Evolutionary conservation across 305 asterid species (phyloP), one percentile per base, ranked within the genome.

Genomic region (Fraxinus angustifolia): DNA sequence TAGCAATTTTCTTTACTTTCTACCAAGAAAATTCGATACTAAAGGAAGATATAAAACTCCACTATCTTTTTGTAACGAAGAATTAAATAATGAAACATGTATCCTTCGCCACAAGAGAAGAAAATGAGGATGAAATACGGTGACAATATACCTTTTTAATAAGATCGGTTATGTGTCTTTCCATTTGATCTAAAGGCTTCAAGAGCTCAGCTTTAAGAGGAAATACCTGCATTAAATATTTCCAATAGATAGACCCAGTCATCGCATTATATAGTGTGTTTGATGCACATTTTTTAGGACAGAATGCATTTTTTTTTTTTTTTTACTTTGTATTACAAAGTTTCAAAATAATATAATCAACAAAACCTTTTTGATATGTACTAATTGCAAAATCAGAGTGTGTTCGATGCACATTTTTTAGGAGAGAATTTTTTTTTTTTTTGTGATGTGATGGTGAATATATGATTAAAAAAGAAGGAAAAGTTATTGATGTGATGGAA

Each of bases 141-240:
- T 17, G 42, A 75, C 48, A 36, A 75, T 48, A 10, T 82, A 93
- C 99, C 92, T 89, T 92, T 87, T 93, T 95, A 76, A 95, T 92
- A 86, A 95, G 85, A 86, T 95, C 93, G 23, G 99, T 92, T 42
- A 93, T 92, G 86, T 95, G 99, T 87, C 99, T 95, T 87, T 95
- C 99, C 97, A 93, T 95, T 87, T 90, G 89, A 81, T 92, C 97
- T 16, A 88, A 72, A 62, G 99, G 98, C 88, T 83, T 95, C 85
- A 95, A 88, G 84, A 93, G 92, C 92, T 95, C 99, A 82, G 92
- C 85, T 90, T 92, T 95, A 34, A 95, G 90, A 83, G 98, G 97
- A 86, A 95, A 95, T 35, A 95, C 97, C 98, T 95, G 89, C 70
- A 86, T 77, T n/a, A 80, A 82, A 76, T 11, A 73, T 78, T 53